phyloP scores from a whole-genome alignment of 768 basidiomycete species.

The Lactarius evosmus region DNA sequence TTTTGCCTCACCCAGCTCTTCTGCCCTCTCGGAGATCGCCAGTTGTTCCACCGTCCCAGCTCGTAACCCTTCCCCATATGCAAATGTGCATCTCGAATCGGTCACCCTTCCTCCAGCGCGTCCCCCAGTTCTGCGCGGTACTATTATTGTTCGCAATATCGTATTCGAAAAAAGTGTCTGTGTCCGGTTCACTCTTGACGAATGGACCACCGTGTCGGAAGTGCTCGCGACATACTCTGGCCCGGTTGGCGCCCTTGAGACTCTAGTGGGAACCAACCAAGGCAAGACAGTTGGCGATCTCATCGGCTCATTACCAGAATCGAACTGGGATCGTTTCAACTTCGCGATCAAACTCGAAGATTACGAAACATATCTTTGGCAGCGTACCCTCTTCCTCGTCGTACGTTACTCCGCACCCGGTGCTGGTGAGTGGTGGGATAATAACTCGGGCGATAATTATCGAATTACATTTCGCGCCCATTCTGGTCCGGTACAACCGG shows the following conservation, averaged over 20 bases:
- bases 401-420: constrained; percentile 48
- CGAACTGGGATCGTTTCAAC: constrained; percentile 37
- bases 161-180: constrained; percentile 83
- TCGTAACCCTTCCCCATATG: constrained; percentile 32
- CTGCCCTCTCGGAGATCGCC: constrained; percentile 33
- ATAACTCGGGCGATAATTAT: constrained; percentile 78
- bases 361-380: constrained; percentile 48
- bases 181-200: constrained; percentile 87
- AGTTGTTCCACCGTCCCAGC: constrained; percentile 37
- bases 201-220: constrained; percentile 92
- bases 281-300: constrained; percentile 40
- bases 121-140: constrained; percentile 56
- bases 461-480: constrained; percentile 55
- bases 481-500: constrained; percentile 18
- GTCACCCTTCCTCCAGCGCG: constrained; percentile 38
- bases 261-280: constrained; percentile 26
- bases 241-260: constrained; percentile 37
- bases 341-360: constrained; percentile 73
- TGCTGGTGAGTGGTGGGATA: constrained; percentile 89
- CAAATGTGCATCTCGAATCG: constrained; percentile 41
- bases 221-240: constrained; percentile 53
- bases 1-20: constrained; percentile 28
- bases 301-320: constrained; percentile 33
- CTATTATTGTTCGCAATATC: constrained; percentile 80
- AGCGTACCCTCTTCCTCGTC: constrained; percentile 59